Evolutionary conservation across 208 protist genomes (phyloP), one percentile per base, ranked within the genome.

Genomic region (Leishmania major): DNA sequence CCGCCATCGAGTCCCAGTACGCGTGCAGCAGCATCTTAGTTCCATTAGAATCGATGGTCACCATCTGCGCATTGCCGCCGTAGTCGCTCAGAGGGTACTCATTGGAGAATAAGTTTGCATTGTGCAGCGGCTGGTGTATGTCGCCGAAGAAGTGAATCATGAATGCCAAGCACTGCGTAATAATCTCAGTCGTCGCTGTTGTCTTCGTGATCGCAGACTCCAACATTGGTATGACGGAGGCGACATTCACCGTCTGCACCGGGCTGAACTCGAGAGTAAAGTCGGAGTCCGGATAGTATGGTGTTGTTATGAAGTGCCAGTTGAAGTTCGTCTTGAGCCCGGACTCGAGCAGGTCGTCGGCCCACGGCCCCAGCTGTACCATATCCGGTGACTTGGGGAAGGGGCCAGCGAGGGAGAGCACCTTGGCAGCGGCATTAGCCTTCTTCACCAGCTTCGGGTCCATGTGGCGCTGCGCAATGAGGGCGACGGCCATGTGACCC

Each of bases 71-170:
- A 73, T 94, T 92, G 51, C 88, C 88, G 55, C 90, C 88, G 22
- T 40, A 22, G 81, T 92, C 88, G 43, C 90, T 82, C 6, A 78
- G 72, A 37, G 87, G 86, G 80, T 89, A 91, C 67, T 53, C 59
- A 15, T 57, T 40, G 25, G 83, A 89, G 73, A 91, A 85, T 75
- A 86, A 17, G 43, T 79, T 82, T 2, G 79, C 74, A 75, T 84
- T 77, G 85, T 94, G 90, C 55, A 84, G 62, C 35, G 81, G 75
- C 75, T 80, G 75, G 75, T 80, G 76, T 25, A 84, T 77, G 62
- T 92, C 90, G 55, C 90, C 88, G 60, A 87, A 81, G 67, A 91
- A 91, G 87, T 94, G 90, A 60, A 89, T 75, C 43, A 92, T 55
- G 60, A 92, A 83, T 37, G 75, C 82, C 31, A 91, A 43, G 1